Percentiles rank a stretch among this genome's conserved stretches.
Conservation (phyloP, 2,329 filamentous ascomycete species). For the Aspergillus nomiae region DNA sequence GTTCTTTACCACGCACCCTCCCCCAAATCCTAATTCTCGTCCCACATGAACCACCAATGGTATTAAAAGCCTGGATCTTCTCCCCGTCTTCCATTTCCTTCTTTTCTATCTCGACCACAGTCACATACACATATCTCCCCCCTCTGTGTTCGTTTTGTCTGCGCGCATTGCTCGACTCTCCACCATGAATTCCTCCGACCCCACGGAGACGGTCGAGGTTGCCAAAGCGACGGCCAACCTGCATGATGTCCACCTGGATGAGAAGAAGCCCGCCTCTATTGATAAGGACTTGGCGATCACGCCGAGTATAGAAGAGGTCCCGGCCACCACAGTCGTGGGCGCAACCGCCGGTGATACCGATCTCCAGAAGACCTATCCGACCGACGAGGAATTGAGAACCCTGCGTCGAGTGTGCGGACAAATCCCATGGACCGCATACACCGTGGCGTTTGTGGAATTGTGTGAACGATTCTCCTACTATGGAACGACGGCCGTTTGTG, state of each 20-base stretch:
- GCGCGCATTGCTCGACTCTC: neutral
- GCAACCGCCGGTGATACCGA: neutral
- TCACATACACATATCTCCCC: neutral
- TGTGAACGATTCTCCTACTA: slow-evolving; percentile 81
- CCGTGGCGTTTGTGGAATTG: slow-evolving; percentile 71
- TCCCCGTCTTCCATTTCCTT: neutral
- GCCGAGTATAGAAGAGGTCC: slow-evolving; percentile 15
- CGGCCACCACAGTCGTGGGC: neutral
- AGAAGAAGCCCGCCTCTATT: slow-evolving; percentile 14
- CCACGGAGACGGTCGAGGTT: slow-evolving; percentile 27
- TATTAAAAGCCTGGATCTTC: neutral
- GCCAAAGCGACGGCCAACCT: slow-evolving; percentile 24
- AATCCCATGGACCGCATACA: slow-evolving; percentile 67
- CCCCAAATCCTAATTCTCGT: neutral
- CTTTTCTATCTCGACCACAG: neutral
- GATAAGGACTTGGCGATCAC: slow-evolving; percentile 9
- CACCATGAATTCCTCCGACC: slow-evolving; percentile 31
- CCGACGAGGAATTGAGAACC: slow-evolving; percentile 34
- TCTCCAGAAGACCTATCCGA: slow-evolving; percentile 24
- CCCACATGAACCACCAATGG: neutral
- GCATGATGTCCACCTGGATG: slow-evolving; percentile 20
- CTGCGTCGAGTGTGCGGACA: slow-evolving; percentile 38
- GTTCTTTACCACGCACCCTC: neutral
- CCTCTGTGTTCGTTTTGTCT: neutral
- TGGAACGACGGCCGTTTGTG: slow-evolving; percentile 67